A percentile compares a stretch with the other conserved stretches of the same genome.
Evolutionary conservation across 345 rosid genomes (phyloP).

Genomic region (Combretum micranthum): DNA sequence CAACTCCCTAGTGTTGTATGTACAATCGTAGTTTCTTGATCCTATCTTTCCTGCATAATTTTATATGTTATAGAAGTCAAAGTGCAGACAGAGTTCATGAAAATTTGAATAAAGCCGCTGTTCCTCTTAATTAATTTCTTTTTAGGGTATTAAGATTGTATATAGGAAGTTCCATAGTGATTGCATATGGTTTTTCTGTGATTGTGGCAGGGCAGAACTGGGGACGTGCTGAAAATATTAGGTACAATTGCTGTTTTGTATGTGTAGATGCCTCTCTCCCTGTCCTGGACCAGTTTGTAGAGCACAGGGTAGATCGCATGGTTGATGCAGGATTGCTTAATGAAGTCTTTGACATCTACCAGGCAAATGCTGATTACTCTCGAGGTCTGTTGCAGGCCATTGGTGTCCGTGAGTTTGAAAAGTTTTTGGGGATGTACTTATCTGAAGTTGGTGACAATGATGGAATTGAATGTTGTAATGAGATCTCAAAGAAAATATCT

Average conservation of each 20-base stretch:
- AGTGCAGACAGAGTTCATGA: too few species aligned
- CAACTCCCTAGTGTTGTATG: too few species aligned
- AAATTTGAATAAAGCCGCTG: too few species aligned
- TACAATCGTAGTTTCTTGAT: too few species aligned
- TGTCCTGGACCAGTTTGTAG: slow-evolving; percentile 66
- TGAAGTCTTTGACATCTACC: slow-evolving; percentile 74
- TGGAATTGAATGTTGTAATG: too few species aligned
- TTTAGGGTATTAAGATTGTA: not conserved
- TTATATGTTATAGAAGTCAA: too few species aligned
- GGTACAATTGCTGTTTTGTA: slow-evolving; percentile 70
- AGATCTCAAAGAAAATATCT: slow-evolving; percentile 21
- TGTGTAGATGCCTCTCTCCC: slow-evolving; percentile 59
- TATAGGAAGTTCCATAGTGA: too few species aligned
- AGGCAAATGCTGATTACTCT: slow-evolving; percentile 56
- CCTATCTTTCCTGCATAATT: too few species aligned
- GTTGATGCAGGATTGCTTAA: slow-evolving; percentile 64
- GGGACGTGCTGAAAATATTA: slow-evolving; percentile 59
- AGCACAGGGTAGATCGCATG: slow-evolving; percentile 80
- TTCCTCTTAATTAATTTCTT: too few species aligned
- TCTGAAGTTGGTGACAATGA: slow-evolving; percentile 4
- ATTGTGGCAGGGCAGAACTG: slow-evolving; percentile 91
- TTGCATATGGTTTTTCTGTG: too few species aligned
- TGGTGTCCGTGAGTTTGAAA: slow-evolving; percentile 80
- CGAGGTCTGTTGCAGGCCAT: slow-evolving; percentile 85
- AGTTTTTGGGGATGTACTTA: slow-evolving; percentile 37